Conservation (phyloP, 2,329 filamentous ascomycete genomes). For the Neonectria sp. region DNA sequence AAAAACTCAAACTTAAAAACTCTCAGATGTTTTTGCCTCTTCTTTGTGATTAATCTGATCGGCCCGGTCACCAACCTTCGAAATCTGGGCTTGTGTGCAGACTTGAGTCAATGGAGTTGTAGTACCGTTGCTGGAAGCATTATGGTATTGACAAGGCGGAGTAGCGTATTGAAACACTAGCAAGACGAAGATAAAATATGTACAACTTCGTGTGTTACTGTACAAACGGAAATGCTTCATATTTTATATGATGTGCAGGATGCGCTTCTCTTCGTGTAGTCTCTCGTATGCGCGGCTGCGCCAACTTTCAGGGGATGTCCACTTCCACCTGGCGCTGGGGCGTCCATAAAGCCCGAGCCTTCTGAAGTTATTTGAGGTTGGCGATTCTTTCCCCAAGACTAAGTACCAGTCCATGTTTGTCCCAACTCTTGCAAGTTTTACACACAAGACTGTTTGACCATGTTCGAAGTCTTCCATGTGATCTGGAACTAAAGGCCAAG, state of each 20-base stretch:
- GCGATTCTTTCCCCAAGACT: conserved; percentile 2
- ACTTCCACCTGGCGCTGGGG: conserved; percentile 19
- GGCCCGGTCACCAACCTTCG: too few species aligned
- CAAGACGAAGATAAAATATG: too few species aligned
- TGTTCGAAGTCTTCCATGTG: conserved; percentile 17
- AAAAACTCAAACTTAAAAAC: too few species aligned
- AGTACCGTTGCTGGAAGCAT: too few species aligned
- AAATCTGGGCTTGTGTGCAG: too few species aligned
- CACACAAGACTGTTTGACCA: conserved; percentile 1
- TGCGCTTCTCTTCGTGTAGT: conserved; percentile 22
- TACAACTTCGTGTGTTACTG: too few species aligned
- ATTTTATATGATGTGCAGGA: conserved; percentile 10
- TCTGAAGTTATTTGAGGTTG: conserved; percentile 1
- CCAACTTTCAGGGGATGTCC: conserved; percentile 27
- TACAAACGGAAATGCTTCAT: too few species aligned
- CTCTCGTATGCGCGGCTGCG: conserved; percentile 18
- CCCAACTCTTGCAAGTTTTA: conserved; percentile 25
- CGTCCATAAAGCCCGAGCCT: conserved; percentile 12
- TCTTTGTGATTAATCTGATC: too few species aligned
- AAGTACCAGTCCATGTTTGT: conserved; percentile 21
- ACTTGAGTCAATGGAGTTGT: too few species aligned
- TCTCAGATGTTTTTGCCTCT: too few species aligned
- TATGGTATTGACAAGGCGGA: too few species aligned
- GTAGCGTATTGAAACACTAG: too few species aligned
- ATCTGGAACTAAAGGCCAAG: conserved; percentile 2